Evolutionary conservation across 2,329 filamentous ascomycete species (phyloP).

Genomic region (Phialophora chinensis): DNA sequence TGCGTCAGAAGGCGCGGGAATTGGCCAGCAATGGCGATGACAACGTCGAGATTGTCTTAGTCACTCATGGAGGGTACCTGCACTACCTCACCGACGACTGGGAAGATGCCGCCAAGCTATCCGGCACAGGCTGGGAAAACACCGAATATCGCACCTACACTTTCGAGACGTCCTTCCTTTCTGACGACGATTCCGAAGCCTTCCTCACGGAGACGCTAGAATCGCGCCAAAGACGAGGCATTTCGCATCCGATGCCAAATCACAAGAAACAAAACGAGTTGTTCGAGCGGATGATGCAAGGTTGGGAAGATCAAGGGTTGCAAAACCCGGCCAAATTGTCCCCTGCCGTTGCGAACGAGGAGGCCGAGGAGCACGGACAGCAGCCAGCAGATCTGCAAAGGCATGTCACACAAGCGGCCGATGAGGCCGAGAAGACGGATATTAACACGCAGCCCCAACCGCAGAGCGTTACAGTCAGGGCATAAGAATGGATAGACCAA

Average conservation of each 20-base stretch:
- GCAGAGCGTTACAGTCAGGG: neutral
- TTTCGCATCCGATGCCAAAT: constrained; percentile 43
- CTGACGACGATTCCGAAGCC: constrained; percentile 49
- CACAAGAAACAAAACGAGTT: constrained; percentile 48
- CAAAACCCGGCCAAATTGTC: constrained; percentile 40
- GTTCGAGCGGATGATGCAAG: constrained; percentile 49
- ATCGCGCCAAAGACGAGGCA: constrained; percentile 50
- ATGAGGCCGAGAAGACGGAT: constrained; percentile 6
- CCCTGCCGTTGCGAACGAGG: neutral
- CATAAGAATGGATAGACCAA: neutral
- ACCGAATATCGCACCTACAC: constrained; percentile 73
- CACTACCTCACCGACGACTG: constrained; percentile 87
- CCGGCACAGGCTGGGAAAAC: constrained; percentile 71
- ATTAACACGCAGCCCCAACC: neutral
- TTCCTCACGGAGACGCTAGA: constrained; percentile 50
- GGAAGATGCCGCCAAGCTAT: constrained; percentile 56
- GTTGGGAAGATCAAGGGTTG: constrained; percentile 53
- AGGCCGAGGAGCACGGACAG: constrained; percentile 5
- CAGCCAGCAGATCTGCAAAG: constrained; percentile 6
- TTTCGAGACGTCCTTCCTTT: constrained; percentile 54
- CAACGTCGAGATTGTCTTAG: constrained; percentile 69
- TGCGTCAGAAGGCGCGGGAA: constrained; percentile 63
- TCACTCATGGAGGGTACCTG: constrained; percentile 82
- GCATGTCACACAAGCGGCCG: constrained; percentile 5
- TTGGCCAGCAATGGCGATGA: constrained; percentile 64